phyloP scores from a whole-genome alignment of 1,139 yeast species.

The Pichia sp. region DNA sequence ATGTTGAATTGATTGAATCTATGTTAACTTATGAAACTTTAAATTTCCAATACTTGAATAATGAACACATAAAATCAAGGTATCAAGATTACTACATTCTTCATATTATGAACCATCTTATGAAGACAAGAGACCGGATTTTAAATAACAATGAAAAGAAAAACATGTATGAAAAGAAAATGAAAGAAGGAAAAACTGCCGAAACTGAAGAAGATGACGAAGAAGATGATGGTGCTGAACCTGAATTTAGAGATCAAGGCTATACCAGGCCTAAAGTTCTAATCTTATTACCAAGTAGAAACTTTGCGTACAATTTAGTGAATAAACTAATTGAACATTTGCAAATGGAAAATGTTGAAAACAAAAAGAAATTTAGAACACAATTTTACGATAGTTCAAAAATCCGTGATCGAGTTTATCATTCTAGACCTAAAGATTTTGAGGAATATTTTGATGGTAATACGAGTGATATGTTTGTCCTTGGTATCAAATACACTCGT shows the following conservation, averaged over 20 bases:
- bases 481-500: conserved; percentile 86
- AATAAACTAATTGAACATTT: conserved; percentile 55
- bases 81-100: conserved; percentile 61
- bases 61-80: conserved; percentile 37
- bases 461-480: conserved; percentile 83
- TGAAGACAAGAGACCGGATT: conserved; percentile 78
- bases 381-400: conserved; percentile 61
- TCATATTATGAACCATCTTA: conserved; percentile 77
- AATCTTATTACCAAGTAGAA: conserved; percentile 77
- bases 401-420: conserved; percentile 32
- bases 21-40: conserved; percentile 72
- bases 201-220: conserved; percentile 31
- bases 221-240: conserved; percentile 20
- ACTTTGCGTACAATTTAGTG: conserved; percentile 69
- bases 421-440: conserved; percentile 83
- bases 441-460: conserved; percentile 78
- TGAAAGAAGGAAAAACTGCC: conserved; percentile 34
- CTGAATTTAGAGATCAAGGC: conserved; percentile 84
- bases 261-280: conserved; percentile 89
- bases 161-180: conserved; percentile 39
- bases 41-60: conserved; percentile 49
- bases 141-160: conserved; percentile 66
- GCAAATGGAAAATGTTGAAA: conserved; percentile 69
- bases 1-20: conserved; percentile 45
- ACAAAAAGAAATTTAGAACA: conserved; percentile 63